Conservation (phyloP, 2,329 filamentous ascomycete species). For the Cryphonectria parasitica region DNA sequence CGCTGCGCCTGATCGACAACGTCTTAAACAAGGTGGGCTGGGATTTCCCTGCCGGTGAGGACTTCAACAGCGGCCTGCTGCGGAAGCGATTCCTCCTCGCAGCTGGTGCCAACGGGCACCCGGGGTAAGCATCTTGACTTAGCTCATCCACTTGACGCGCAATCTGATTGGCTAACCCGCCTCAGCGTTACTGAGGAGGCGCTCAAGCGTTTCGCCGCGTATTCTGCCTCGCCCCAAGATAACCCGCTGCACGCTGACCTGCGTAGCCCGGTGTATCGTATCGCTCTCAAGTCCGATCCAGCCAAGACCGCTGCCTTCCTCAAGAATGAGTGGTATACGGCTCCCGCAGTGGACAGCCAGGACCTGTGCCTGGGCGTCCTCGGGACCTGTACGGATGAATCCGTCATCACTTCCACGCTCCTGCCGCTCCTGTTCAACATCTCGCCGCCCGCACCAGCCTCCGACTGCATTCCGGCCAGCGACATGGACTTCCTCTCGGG, state of each 20-base stretch:
- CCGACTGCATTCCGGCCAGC: conserved; percentile 74
- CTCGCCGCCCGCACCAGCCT: conserved; percentile 52
- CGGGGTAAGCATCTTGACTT: conserved; percentile 57
- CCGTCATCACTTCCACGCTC: conserved; percentile 68
- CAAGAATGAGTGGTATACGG: conserved; percentile 82
- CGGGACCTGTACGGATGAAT: conserved; percentile 70
- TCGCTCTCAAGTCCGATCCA: conserved; percentile 72
- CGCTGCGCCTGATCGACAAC: conserved; percentile 73
- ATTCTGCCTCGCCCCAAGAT: conserved; percentile 69
- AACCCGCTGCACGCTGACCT: conserved; percentile 80
- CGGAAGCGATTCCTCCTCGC: conserved; percentile 78
- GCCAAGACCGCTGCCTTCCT: conserved; percentile 72
- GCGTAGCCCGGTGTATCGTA: conserved; percentile 78
- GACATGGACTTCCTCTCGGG: conserved; percentile 85
- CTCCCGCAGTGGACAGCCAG: conserved; percentile 86
- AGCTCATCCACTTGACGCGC: neutral
- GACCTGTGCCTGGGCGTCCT: conserved; percentile 81
- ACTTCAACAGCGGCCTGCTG: conserved; percentile 80
- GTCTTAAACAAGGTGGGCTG: conserved; percentile 83
- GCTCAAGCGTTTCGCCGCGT: conserved; percentile 78
- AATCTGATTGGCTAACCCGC: conserved; percentile 33
- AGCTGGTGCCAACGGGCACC: conserved; percentile 77
- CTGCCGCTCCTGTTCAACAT: conserved; percentile 79
- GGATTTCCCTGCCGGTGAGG: conserved; percentile 77
- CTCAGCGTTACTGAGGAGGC: conserved; percentile 72